Conservation (phyloP, 441 rosid species). For the Eugenia klotzschiana region DNA sequence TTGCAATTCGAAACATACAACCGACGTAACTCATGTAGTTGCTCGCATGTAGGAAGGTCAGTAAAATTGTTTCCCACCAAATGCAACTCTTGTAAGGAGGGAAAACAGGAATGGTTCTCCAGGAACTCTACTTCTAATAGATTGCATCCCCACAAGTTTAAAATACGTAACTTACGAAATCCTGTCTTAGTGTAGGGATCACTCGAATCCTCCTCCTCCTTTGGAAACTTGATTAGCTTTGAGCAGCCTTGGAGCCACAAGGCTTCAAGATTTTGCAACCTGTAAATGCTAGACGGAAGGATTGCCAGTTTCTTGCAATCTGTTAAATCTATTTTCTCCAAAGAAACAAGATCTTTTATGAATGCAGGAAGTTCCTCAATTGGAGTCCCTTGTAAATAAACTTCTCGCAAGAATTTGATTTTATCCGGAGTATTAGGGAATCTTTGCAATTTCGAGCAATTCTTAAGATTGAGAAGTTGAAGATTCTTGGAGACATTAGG, state of each 20-base stretch:
- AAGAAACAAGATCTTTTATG: background rate
- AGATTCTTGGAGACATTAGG: background rate
- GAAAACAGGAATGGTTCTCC: background rate
- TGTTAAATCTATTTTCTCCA: fast-evolving
- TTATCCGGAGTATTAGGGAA: background rate
- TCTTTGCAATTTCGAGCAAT: background rate
- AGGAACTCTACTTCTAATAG: background rate
- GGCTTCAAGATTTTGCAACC: fast-evolving
- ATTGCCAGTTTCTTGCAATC: background rate
- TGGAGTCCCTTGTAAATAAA: fast-evolving
- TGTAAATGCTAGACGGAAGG: background rate
- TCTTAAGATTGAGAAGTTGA: background rate
- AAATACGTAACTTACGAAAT: fast-evolving
- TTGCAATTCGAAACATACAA: background rate
- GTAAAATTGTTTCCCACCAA: background rate
- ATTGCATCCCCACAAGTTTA: fast-evolving
- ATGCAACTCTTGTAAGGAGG: fast-evolving
- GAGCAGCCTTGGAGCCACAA: fast-evolving
- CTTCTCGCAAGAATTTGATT: fast-evolving
- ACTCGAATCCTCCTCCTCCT: background rate
- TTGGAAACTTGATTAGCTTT: background rate
- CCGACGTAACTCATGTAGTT: fast-evolving
- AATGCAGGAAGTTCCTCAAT: background rate
- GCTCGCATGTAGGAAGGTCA: background rate
- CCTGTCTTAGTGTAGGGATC: background rate